Evolutionary conservation across 805 yeast genomes (phyloP), one percentile per base, ranked within the genome.

Genomic region (Saccharomycopsis amapae): DNA sequence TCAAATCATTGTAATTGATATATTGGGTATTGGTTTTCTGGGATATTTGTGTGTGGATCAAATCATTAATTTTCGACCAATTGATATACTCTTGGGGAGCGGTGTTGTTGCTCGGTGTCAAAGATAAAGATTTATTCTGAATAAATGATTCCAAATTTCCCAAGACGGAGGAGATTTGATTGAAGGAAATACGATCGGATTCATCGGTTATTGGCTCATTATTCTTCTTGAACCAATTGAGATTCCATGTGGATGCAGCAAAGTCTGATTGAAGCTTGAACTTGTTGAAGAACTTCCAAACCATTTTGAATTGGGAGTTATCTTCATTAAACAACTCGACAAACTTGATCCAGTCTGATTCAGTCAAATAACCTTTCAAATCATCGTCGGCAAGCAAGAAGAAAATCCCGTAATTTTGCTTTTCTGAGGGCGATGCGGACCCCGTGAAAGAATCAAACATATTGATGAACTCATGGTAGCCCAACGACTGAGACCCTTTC

Each of bases 371-470:
- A 5, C 96, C 97, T 53, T 77, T 76, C 46, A 72, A 68, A 33
- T 72, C 69, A 48, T 76, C 76, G 64, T 90, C 97, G 13, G 95
- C 86, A 23, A 87, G 78, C 46, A 83, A 69, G 59, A 84, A 90
- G 40, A 90, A 77, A 50, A 89, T 71, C 4, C 83, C 84, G 22
- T 17, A 48, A 31, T 43, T 45, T 15, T 13, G 17, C 28, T 18
- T 20, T 10, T 34, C 18, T n/a, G n/a, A n/a, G 26, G 43, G 7
- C 15, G 25, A 26, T 5, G 40, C n/a, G 9, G 20, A 20, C n/a
- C 36, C 40, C 15, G 49, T 42, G 17, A 46, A 32, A 18, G 25
- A n/a, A 31, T 30, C 34, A 31, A 46, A 46, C 42, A 46, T 22
- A 12, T 18, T 20, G n/a, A 41, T 38, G 30, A 46, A 46, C 10